phyloP scores from a whole-genome alignment of 306 rosid genomes.

The Clitoria ternatea region DNA sequence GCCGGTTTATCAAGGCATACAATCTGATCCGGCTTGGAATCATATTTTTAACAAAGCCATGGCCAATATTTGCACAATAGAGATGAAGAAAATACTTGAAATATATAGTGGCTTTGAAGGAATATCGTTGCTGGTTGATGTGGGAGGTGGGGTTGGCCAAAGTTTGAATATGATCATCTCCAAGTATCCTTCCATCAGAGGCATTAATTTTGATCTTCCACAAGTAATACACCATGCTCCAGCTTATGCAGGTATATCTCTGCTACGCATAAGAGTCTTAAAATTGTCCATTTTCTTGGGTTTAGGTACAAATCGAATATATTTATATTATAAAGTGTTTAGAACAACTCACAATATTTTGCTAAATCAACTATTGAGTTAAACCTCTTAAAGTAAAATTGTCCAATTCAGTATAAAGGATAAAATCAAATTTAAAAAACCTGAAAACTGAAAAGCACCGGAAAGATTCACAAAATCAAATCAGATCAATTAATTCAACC shows the following conservation, averaged over 20 bases:
- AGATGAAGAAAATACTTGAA: conserved; percentile 22
- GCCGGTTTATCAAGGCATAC: conserved; percentile 13
- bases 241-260: not conserved
- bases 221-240: conserved; percentile 30
- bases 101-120: conserved; percentile 32
- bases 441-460: too few relatives aligned
- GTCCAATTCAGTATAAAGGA: too few relatives aligned
- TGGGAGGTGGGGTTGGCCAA: conserved; percentile 29
- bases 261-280: too few relatives aligned
- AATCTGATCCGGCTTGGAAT: conserved; percentile 20
- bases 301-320: too few relatives aligned
- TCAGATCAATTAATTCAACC: too few relatives aligned
- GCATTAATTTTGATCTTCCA: conserved; percentile 31
- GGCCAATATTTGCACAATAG: not conserved
- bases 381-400: too few relatives aligned
- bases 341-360: too few relatives aligned
- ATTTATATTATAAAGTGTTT: too few relatives aligned
- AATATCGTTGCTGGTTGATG: conserved; percentile 25
- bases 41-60: conserved; percentile 14
- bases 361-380: too few relatives aligned
- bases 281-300: too few relatives aligned
- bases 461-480: too few relatives aligned
- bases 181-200: conserved; percentile 31
- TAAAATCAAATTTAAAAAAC: too few relatives aligned
- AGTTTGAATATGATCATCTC: conserved; percentile 16